Base-by-base conservation (phyloP, 257 asterid genomes). In the Solanum virginianum region DNA sequence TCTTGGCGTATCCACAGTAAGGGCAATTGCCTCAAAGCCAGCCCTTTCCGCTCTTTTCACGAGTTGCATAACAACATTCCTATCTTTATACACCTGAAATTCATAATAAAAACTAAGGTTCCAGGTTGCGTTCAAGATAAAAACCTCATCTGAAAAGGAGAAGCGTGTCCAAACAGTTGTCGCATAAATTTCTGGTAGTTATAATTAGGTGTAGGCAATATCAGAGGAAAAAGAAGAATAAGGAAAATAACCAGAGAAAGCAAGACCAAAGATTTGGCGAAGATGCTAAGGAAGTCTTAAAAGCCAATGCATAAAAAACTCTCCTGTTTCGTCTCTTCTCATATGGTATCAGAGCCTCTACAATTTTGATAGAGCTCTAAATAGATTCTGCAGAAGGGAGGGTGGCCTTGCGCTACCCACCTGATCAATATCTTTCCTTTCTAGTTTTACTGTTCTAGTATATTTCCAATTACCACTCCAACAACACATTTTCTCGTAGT, bases 1-100 rank as follows among this genome's bases (percentile, higher is more conserved):
- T 59, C 92, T 89, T 39, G 98, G 98, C 47, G 98, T 91, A 90
- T 95, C 98, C 20, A 90, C 98, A 36, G 98, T 95, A 59, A 95
- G 94, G 72, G 86, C 97, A 80, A 95, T 92, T 63, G 96, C 98
- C 91, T 93, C 93, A 88, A 90, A 94, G 59, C 98, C 98, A n/a
- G 97, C 96, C 18, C 81, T 88, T 88, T 95, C 96, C 36, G 98
- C 98, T 88, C 96, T 91, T 87, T 88, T 90, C 83, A 94, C 92
- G 39, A 95, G 94, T 83, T 93, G 97, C 29, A 43, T 69, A 85
- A 93, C 98, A 1, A 94, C 55, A 75, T 89, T 92, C 85, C 98
- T 89, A 74, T 93, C 96, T 79, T 91, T 94, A 74, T 79, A 18
- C 62, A 93, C 95, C 98, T 95, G 85, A 80, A 77, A 88, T 60